Evolutionary conservation across 768 basidiomycete species (phyloP).

Genomic region (Tephrocybe rancida): DNA sequence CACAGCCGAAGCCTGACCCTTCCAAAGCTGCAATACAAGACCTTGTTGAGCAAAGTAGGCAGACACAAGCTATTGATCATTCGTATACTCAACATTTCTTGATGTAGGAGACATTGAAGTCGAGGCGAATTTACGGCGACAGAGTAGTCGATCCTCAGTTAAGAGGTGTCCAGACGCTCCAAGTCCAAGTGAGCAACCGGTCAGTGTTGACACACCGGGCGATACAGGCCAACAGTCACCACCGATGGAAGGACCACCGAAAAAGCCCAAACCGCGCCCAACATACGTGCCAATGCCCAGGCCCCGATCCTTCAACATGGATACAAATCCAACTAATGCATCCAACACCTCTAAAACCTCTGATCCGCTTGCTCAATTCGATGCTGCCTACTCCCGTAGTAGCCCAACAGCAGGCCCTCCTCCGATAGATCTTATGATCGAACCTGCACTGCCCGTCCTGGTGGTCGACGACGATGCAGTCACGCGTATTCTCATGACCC

Average conservation of each 20-base stretch:
- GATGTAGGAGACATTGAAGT: conserved; percentile 55
- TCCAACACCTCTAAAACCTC: conserved; percentile 19
- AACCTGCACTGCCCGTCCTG: conserved; percentile 61
- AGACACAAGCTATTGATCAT: neutral
- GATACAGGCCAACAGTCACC: neutral
- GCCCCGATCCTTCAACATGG: conserved; percentile 32
- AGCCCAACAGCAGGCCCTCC: conserved; percentile 40
- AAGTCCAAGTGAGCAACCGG: neutral
- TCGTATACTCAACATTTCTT: neutral
- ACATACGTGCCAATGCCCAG: conserved; percentile 40
- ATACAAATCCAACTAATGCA: conserved; percentile 24
- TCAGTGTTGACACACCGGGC: neutral
- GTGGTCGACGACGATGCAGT: conserved; percentile 86
- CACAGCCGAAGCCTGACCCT: conserved; percentile 20
- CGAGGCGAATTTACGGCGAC: conserved; percentile 51
- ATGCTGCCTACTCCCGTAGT: conserved; percentile 36
- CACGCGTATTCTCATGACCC: conserved; percentile 80
- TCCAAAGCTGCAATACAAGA: conserved; percentile 57
- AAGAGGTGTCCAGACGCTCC: neutral
- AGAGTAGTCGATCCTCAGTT: conserved; percentile 32
- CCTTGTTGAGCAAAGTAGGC: conserved; percentile 65
- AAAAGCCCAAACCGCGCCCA: conserved; percentile 26
- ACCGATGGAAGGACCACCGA: neutral
- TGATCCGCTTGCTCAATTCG: conserved; percentile 37
- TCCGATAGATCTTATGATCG: conserved; percentile 36